Percentiles rank a stretch among this genome's conserved stretches.
Evolutionary conservation across 176 grass and related monocot species (phyloP).

Genomic region (Oryza brachyantha): DNA sequence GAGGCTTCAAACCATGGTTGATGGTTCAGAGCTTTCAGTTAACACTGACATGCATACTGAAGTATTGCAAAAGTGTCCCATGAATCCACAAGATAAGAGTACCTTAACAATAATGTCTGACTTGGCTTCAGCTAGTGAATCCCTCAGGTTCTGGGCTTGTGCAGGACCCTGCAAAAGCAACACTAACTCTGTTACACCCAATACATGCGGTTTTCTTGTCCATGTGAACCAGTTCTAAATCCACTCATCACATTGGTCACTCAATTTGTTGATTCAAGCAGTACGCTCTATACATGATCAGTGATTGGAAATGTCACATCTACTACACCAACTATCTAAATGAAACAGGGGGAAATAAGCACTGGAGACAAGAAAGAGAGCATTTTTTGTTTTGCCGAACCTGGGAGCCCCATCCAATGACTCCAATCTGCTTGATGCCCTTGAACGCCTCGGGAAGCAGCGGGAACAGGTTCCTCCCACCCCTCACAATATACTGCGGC

Average conservation of each 20-base stretch:
- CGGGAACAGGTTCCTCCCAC: constrained; percentile 83
- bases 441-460: constrained; percentile 82
- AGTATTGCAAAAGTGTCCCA: background rate
- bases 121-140: constrained; percentile 68
- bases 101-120: constrained; percentile 97
- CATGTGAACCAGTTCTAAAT: background rate
- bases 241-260: background rate
- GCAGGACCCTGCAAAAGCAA: constrained; percentile 69
- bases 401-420: constrained; percentile 91
- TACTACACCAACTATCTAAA: background rate
- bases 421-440: constrained; percentile 89
- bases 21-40: background rate
- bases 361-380: background rate
- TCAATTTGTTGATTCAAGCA: background rate
- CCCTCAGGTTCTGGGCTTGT: constrained; percentile 91
- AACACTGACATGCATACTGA: background rate
- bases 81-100: background rate
- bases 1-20: background rate
- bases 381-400: constrained; percentile 2
- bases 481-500: constrained; percentile 75
- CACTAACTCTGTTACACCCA: background rate
- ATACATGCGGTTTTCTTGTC: background rate
- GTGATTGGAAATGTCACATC: background rate
- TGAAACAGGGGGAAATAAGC: background rate
- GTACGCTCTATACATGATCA: background rate